These are phyloP conservation scores for Fraxinus pennsylvanica DNA, from an alignment of 257 asterid species.

Conservation along the genomic window DNA sequence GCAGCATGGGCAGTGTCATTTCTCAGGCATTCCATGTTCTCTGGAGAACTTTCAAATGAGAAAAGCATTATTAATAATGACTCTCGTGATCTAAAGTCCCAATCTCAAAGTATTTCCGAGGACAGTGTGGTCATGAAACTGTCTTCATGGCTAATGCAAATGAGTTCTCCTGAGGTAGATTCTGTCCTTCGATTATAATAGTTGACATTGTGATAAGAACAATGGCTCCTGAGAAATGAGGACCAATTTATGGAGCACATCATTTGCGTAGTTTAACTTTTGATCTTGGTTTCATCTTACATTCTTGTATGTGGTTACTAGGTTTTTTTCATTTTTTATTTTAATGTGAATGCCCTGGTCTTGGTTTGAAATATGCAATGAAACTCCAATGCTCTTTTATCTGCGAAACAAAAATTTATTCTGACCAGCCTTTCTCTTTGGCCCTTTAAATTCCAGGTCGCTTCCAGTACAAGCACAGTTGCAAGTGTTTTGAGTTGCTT, in stretches of 20 bases:
- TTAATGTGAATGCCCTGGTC: background rate
- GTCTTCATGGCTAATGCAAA: constrained; percentile 75
- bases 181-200: constrained; percentile 23
- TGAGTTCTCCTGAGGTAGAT: constrained; percentile 61
- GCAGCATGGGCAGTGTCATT: constrained; percentile 92
- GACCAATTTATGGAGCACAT: constrained; percentile 6
- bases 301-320: background rate
- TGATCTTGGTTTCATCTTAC: background rate
- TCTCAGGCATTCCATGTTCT: constrained; percentile 70
- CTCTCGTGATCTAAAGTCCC: constrained; percentile 44
- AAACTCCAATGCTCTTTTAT: constrained; percentile 10
- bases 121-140: constrained; percentile 79
- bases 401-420: background rate
- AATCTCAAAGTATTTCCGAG: constrained; percentile 60
- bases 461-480: constrained; percentile 42
- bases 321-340: background rate
- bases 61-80: constrained; percentile 40
- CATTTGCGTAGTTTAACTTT: constrained; percentile 1
- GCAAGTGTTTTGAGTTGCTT: constrained; percentile 69
- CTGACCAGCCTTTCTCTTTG: constrained; percentile 23
- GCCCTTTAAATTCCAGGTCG: constrained; percentile 49
- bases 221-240: constrained; percentile 1
- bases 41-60: constrained; percentile 45
- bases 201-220: background rate
- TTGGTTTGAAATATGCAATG: background rate